phyloP scores from a whole-genome alignment of 768 basidiomycete species.

The Cystofilobasidium capitatum region DNA sequence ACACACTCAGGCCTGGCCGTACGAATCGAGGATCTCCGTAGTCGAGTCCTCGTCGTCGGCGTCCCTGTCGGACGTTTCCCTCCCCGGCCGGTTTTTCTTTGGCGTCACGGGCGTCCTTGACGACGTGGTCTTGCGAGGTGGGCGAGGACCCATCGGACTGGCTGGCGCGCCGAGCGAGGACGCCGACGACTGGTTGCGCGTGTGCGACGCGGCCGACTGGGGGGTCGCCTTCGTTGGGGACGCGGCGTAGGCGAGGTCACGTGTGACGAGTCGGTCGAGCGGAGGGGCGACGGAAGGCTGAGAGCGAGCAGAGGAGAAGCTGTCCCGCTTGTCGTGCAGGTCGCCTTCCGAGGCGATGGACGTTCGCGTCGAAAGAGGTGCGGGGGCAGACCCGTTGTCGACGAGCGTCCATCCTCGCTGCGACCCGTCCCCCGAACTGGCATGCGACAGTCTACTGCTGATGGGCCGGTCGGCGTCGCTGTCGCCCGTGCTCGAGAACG shows the following conservation, averaged over 20 bases:
- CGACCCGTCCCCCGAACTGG: not conserved
- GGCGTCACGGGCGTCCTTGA: not conserved
- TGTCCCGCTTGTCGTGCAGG: not conserved
- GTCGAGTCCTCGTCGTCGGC: slow-evolving; percentile 17
- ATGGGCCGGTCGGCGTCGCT: slow-evolving; percentile 10
- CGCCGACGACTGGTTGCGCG: slow-evolving; percentile 7
- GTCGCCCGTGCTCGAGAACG: slow-evolving; percentile 16
- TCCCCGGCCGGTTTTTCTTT: not conserved
- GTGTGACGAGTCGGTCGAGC: not conserved
- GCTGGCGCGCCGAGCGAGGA: not conserved
- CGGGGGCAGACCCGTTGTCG: not conserved
- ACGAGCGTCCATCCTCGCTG: slow-evolving; percentile 9
- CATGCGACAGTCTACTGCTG: not conserved
- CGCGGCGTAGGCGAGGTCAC: not conserved
- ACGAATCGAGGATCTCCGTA: slow-evolving; percentile 6
- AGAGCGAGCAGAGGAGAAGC: not conserved
- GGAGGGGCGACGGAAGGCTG: not conserved
- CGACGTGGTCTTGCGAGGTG: not conserved
- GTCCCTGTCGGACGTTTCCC: not conserved
- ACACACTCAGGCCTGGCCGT: not conserved
- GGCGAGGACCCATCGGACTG: slow-evolving; percentile 18
- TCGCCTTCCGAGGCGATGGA: not conserved
- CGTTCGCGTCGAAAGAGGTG: slow-evolving; percentile 1
- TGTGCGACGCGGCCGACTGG: not conserved
- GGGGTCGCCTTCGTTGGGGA: not conserved